Conservation (phyloP, 2,329 filamentous ascomycete genomes). For the Xenosphaeropsis pyriputrescens region DNA sequence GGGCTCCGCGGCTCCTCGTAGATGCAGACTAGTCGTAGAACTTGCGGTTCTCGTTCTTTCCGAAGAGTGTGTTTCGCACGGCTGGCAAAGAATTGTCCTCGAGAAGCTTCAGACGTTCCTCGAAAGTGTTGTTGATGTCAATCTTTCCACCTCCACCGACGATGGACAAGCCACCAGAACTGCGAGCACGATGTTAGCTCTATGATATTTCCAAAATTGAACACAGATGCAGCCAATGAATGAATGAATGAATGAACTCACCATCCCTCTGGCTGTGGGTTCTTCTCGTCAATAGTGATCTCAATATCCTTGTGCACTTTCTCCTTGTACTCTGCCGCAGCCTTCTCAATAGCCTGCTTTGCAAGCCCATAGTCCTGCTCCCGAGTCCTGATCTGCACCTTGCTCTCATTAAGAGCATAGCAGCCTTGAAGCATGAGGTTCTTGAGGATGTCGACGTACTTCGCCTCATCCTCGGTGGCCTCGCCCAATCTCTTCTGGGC, state of each 20-base stretch:
- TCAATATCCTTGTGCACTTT: slow-evolving; percentile 54
- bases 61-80: slow-evolving; percentile 77
- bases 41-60: slow-evolving; percentile 87
- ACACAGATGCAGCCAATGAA: no score
- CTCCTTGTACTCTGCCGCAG: slow-evolving; percentile 72
- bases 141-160: slow-evolving; percentile 82
- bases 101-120: slow-evolving; percentile 74
- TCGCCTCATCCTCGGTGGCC: slow-evolving; percentile 50
- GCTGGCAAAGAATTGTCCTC: slow-evolving; percentile 74
- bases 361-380: slow-evolving; percentile 66
- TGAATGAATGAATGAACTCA: slow-evolving; percentile 42
- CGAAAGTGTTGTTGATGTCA: slow-evolving; percentile 96
- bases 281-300: slow-evolving; percentile 62
- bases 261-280: slow-evolving; percentile 69
- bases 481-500: slow-evolving; percentile 58
- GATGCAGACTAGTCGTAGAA: slow-evolving; percentile 62
- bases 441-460: slow-evolving; percentile 66
- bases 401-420: slow-evolving; percentile 73
- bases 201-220: not conserved
- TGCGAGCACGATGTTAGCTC: slow-evolving; percentile 21
- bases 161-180: slow-evolving; percentile 70
- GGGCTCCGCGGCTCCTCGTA: not conserved
- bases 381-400: slow-evolving; percentile 59
- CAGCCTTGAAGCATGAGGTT: slow-evolving; percentile 77
- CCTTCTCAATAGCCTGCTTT: slow-evolving; percentile 65